Evolutionary conservation across 805 yeast genomes (phyloP), one percentile per base, ranked within the genome.

Genomic region (Barnettozyma populi): DNA sequence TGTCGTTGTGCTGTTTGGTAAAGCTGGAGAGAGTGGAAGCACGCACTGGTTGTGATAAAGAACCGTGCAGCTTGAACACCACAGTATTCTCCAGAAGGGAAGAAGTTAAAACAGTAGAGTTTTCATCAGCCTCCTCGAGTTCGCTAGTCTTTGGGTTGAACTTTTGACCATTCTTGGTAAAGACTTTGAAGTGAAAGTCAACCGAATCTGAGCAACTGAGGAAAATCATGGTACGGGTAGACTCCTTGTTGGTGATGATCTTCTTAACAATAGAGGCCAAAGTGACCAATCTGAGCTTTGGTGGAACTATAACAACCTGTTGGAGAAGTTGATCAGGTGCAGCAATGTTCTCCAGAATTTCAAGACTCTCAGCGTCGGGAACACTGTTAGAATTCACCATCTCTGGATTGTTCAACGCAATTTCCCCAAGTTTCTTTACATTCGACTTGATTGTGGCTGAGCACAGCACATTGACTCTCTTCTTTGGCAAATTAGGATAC

Each of bases 141-240:
- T 63, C 68, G 7, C 57, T 57, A n/a, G 64, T 62, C 11, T 63
- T 64, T 11, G 61, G 44, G 43, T 61, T 62, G 19, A 70, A 60
- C 36, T 65, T 63, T 43, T 67, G 65, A 4, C 88, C 87, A 40
- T 73, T 76, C 48, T 84, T 73, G 2, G 86, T 75, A 55, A 95
- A 80, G 0, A 81, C 84, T 41, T 79, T 76, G 65, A 81, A 89
- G 67, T 94, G 97, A 70, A 86, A 94, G 56, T 94, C 90, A 20
- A 95, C 98, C n/a, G 96, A 86, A 62, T 92, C 98, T 0, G 98
- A 82, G 69, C 99, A 92, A 13, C 97, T 86, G 54, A 90, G 76
- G 64, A 94, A 94, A 0, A 94, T 89, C 63, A 94, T 83, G 1
- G 89, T 80, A 52, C 86, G 76, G 2, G 78, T 62, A 1, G 72